Conservation (phyloP, 805 yeast genomes). For the Wickerhamiella lipophila region DNA sequence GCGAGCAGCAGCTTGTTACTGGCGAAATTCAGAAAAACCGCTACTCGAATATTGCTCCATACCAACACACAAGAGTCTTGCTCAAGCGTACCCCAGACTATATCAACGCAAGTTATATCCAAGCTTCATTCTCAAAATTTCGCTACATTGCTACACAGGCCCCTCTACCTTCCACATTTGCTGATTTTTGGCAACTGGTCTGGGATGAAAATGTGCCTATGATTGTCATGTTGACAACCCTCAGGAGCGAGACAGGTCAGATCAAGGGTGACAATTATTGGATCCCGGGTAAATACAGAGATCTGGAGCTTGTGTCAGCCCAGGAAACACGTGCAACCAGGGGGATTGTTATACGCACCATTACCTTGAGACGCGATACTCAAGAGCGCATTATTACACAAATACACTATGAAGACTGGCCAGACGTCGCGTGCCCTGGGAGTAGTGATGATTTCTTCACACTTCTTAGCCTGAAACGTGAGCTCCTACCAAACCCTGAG, state of each 20-base stretch:
- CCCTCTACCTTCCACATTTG: constrained; percentile 64
- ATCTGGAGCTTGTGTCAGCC: constrained; percentile 22
- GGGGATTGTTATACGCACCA: constrained; percentile 32
- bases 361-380: constrained; percentile 23
- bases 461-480: constrained; percentile 36
- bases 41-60: constrained; percentile 79
- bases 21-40: constrained; percentile 79
- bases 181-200: constrained; percentile 75
- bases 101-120: constrained; percentile 71
- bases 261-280: constrained; percentile 83
- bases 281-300: constrained; percentile 45
- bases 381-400: constrained; percentile 44
- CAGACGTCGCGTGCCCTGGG: constrained; percentile 62
- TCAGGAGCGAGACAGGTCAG: constrained; percentile 61
- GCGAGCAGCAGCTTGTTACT: constrained; percentile 32
- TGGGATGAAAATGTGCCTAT: constrained; percentile 53
- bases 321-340: constrained; percentile 16
- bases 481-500: constrained; percentile 25
- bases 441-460: constrained; percentile 52
- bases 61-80: constrained; percentile 71
- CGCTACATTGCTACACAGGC: constrained; percentile 88
- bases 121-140: constrained; percentile 28
- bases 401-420: constrained; percentile 71
- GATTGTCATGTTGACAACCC: constrained; percentile 62
- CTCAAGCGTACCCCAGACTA: constrained; percentile 41